Evolutionary conservation across 1,139 yeast genomes (phyloP), one percentile per base, ranked within the genome.

Genomic region (Taphrina communis): DNA sequence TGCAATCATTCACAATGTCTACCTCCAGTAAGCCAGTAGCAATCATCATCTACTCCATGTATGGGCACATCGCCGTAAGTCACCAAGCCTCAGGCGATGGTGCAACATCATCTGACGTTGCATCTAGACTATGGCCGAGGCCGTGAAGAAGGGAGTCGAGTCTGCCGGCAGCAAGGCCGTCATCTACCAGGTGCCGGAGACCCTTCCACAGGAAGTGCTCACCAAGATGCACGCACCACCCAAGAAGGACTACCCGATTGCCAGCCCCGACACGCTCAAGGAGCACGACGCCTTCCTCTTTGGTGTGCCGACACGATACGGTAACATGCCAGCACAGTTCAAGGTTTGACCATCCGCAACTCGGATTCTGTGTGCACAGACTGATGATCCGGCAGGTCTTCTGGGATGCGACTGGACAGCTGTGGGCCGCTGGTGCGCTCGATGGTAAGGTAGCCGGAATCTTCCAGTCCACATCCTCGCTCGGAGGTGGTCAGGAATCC

Each of bases 11-110:
- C 19, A 44, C 19, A 14, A 65, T 50, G 44, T 58, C 68, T 14
- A 73, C 70, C 75, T 39, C 42, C 14, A 83, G 83, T 85, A 81
- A 81, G 58, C 84, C 82, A 75, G 79, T 85, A 69, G 88, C 88
- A 70, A 88, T 91, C 75, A 83, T 91, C 78, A 86, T 87, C 78
- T 91, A 91, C 85, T 85, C 97, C 68, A 80, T 88, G 77, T 87
- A 86, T 77, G 89, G 89, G 68, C 92, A 88, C 76, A 78, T 86
- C 71, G 80, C 81, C 11, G 58, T 53, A 53, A 11, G 42, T 35
- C 8, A 53, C 41, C 3, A 19, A 3, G 2, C 9, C 25, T 2
- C 3, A n/a, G 19, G 25, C 25, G 19, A 6, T 46, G 9, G 51
- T 25, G 31, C 31, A n/a, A 46, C 51, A 46, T 2, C 9, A 14